Evolutionary conservation across 495 filamentous ascomycete species (phyloP).

Genomic region (Staphylotrichum longicolle): DNA sequence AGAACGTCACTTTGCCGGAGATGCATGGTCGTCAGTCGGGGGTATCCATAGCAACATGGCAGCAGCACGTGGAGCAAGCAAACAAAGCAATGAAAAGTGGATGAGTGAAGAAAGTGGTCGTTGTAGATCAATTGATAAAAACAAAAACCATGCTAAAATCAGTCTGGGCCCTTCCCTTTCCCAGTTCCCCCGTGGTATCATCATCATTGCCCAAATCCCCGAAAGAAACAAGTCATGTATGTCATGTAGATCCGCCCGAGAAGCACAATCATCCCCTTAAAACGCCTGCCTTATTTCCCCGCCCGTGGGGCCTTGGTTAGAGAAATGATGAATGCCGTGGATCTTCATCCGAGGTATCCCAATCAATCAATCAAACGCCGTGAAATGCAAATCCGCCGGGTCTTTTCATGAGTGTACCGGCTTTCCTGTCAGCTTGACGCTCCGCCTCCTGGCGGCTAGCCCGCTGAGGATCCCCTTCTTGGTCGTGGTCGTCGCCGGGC

Average conservation of each 20-base stretch:
- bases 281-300: neutral
- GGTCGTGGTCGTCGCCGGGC: constrained; percentile 17
- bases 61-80: too few species aligned
- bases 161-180: neutral
- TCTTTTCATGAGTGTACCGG: too few species aligned
- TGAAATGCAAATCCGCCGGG: neutral
- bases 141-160: constrained; percentile 1
- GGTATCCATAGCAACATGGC: too few species aligned
- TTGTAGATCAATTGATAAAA: too few species aligned
- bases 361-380: constrained; percentile 3
- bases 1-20: too few species aligned
- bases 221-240: constrained; percentile 1
- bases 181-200: neutral
- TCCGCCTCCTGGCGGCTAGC: constrained; percentile 41
- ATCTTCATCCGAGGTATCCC: constrained; percentile 2
- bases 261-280: neutral
- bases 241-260: neutral
- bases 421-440: constrained; percentile 37
- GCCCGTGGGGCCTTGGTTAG: neutral
- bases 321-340: constrained; percentile 7
- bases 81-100: neutral
- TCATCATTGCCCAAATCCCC: neutral
- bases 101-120: too few species aligned
- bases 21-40: too few species aligned
- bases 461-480: constrained; percentile 45